Base-by-base conservation (phyloP, 352 stramenopile species). In the Phytophthora crassamura region DNA sequence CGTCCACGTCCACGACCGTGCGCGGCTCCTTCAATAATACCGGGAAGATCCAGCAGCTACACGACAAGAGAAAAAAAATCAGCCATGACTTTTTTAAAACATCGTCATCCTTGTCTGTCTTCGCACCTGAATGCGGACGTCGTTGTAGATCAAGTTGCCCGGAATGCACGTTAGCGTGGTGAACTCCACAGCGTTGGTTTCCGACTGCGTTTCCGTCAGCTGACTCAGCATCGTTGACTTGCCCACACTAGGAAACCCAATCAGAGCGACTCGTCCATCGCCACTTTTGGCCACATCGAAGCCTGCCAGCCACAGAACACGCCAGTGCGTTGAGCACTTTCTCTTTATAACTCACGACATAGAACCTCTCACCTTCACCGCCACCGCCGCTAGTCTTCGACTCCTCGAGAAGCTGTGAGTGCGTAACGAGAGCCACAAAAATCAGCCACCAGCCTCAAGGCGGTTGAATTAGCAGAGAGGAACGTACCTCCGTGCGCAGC, bases 21-120 rank as follows among this genome's bases (percentile, higher is more conserved):
- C 1, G 98, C 97, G 36, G 98, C 98, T 36, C 98, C 98, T 90
- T 99, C 98, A 79, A 99, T 99, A 74, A 99, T 99, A 88, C 98
- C 98, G 2, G 98, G 98, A 48, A 99, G 81, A 97, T 99, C 98
- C 41, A 99, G 80, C 36, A 99, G 81, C 87, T 92, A n/a, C 16
- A 47, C 59, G 58, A 50, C 10, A 48, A 22, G 18, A 46, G 1
- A n/a, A 2, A 56, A 15, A 12, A 61, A 15, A 5, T 66, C 10
- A 59, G 9, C 16, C 59, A 33, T 20, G 7, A 15, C 18, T n/a
- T n/a, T n/a, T 10, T 43, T 15, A 22, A n/a, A 32, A 0, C 35
- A 16, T 10, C 15, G 25, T n/a, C 3, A 11, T 55, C 18, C 20
- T 7, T 41, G 18, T 16, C 18, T n/a, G 5, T n/a, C 62, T 28